Percentiles rank a stretch among this genome's conserved stretches.
phyloP scores from a whole-genome alignment of 805 yeast genomes.

The Sugiyamaella marilandica region DNA sequence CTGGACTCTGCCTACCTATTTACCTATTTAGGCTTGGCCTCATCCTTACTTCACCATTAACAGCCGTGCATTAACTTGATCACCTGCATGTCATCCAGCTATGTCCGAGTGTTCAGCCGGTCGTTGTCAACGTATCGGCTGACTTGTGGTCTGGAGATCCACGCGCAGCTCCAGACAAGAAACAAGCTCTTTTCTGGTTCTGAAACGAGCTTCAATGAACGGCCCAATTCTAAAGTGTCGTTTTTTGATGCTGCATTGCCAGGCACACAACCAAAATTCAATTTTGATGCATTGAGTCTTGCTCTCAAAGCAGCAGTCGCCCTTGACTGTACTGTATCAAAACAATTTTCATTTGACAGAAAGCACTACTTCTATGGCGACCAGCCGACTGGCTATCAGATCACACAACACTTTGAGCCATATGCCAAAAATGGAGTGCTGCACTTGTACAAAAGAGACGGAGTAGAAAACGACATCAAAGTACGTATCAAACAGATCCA shows the following conservation, averaged over 20 bases:
- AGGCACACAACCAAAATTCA: constrained; percentile 83
- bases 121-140: constrained; percentile 33
- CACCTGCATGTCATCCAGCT: neutral
- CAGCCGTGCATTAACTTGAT: too few relatives aligned
- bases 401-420: constrained; percentile 84
- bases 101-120: neutral
- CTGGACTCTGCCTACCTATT: too few relatives aligned
- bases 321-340: constrained; percentile 53
- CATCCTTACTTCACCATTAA: too few relatives aligned
- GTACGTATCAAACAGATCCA: constrained; percentile 78
- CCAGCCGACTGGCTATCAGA: constrained; percentile 94
- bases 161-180: constrained; percentile 75
- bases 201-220: constrained; percentile 33
- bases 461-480: constrained; percentile 38
- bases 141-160: constrained; percentile 89
- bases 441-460: constrained; percentile 49
- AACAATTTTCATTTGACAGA: constrained; percentile 70
- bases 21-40: too few relatives aligned
- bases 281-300: constrained; percentile 63
- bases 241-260: constrained; percentile 84
- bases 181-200: constrained; percentile 68
- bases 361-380: constrained; percentile 96
- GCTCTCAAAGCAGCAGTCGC: constrained; percentile 74
- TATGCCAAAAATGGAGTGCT: constrained; percentile 65
- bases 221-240: constrained; percentile 67